These are phyloP conservation scores for Pseudogymnoascus sp. DNA, from an alignment of 2,329 filamentous ascomycete genomes.

Conservation along the genomic window DNA sequence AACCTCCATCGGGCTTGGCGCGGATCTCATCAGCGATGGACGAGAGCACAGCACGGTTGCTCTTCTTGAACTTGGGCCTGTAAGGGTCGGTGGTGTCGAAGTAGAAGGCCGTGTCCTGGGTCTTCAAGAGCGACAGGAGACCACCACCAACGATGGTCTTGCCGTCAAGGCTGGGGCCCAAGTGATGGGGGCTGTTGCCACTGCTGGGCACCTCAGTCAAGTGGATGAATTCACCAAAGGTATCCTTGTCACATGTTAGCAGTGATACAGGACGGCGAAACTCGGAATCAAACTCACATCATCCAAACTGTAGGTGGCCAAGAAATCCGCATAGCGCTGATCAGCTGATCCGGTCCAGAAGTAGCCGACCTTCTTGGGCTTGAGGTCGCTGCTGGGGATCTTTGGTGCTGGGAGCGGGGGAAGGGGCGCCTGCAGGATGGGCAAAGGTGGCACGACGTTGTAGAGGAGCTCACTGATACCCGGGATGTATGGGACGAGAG, in stretches of 20 bases:
- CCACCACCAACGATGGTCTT: constrained; percentile 53
- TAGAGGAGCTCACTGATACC: constrained; percentile 52
- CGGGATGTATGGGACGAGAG: constrained; percentile 51
- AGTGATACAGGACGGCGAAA: background rate
- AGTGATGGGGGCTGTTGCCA: constrained; percentile 55
- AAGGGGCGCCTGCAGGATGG: constrained; percentile 53
- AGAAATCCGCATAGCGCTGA: constrained; percentile 52
- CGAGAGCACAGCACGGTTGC: constrained; percentile 50
- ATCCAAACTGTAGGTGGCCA: constrained; percentile 52
- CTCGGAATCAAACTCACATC: constrained; percentile 36
- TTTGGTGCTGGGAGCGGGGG: constrained; percentile 48
- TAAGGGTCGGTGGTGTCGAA: constrained; percentile 54
- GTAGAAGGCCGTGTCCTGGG: constrained; percentile 54
- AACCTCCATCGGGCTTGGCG: constrained; percentile 55
- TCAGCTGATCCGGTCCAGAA: constrained; percentile 57
- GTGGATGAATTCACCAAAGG: constrained; percentile 52
- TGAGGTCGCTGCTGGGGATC: constrained; percentile 46
- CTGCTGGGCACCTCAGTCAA: constrained; percentile 52
- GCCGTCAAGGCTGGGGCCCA: constrained; percentile 47
- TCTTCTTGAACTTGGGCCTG: constrained; percentile 51
- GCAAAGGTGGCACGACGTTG: constrained; percentile 44
- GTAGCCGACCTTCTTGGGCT: constrained; percentile 60
- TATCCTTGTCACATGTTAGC: constrained; percentile 36
- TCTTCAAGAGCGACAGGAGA: constrained; percentile 51
- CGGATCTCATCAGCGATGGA: constrained; percentile 58